Evolutionary conservation across 192 early-diverging fungal species (phyloP).

Genomic region (Dispira parvispora): DNA sequence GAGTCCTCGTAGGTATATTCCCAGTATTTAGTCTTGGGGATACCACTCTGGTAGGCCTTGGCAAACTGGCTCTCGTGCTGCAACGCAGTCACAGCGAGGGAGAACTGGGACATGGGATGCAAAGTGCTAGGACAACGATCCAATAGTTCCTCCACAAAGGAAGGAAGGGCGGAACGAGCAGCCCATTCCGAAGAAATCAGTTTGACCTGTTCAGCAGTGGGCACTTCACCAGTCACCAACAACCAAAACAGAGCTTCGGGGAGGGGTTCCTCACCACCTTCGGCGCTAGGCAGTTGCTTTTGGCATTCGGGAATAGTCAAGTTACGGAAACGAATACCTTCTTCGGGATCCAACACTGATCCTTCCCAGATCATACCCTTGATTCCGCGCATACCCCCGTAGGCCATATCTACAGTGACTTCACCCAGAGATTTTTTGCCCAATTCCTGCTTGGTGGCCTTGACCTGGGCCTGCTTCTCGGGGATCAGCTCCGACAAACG

Average conservation of each 20-base stretch:
- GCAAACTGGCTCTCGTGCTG: constrained; percentile 94
- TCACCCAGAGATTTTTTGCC: constrained; percentile 82
- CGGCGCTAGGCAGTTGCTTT: constrained; percentile 71
- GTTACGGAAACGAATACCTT: constrained; percentile 98
- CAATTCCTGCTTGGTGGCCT: constrained; percentile 82
- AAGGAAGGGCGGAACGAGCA: constrained; percentile 77
- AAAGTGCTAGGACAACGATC: constrained; percentile 97
- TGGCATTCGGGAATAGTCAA: constrained; percentile 95
- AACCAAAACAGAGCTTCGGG: constrained; percentile 99
- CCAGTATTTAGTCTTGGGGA: constrained; percentile 95
- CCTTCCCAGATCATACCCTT: constrained; percentile 98
- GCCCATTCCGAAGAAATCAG: constrained; percentile 90
- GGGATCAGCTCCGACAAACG: constrained; percentile 88
- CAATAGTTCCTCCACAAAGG: constrained; percentile 91
- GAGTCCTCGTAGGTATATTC: constrained; percentile 90
- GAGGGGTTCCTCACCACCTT: constrained; percentile 81
- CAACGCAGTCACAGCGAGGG: constrained; percentile 89
- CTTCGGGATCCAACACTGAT: constrained; percentile 91
- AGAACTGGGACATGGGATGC: constrained; percentile 99
- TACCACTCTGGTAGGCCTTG: constrained; percentile 87
- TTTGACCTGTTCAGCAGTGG: constrained; percentile 81
- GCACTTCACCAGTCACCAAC: constrained; percentile 92
- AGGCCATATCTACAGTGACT: constrained; percentile 93
- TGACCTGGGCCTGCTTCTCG: constrained; percentile 86
- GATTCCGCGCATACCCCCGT: constrained; percentile 99